Conservation (phyloP, 2,329 filamentous ascomycete species). For the Rachicladosporium sp. region DNA sequence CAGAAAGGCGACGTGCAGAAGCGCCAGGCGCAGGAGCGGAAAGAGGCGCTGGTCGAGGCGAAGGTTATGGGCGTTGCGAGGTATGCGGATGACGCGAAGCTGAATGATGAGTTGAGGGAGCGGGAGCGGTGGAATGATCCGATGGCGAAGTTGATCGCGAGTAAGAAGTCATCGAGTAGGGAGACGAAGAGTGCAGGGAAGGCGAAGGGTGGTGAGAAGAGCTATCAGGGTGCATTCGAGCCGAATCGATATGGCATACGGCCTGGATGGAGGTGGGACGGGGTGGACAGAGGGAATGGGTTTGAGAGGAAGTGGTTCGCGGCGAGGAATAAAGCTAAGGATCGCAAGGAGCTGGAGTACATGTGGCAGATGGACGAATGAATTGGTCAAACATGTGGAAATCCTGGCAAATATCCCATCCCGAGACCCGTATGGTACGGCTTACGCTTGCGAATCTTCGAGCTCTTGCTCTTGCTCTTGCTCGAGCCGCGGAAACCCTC, state of each 20-base stretch:
- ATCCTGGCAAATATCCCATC: no score
- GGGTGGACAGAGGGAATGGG: conserved; percentile 84
- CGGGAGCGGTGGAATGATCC: conserved; percentile 85
- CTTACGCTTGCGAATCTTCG: no score
- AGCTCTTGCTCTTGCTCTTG: no score
- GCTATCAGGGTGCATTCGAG: conserved; percentile 67
- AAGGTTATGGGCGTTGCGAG: conserved; percentile 71
- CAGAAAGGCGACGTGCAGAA: conserved; percentile 79
- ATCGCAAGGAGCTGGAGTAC: conserved; percentile 72
- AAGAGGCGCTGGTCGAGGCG: conserved; percentile 63
- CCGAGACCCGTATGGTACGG: no score
- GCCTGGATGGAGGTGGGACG: conserved; percentile 92
- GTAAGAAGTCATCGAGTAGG: conserved; percentile 30
- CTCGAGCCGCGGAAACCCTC: no score
- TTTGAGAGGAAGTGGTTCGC: conserved; percentile 92
- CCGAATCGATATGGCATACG: conserved; percentile 91
- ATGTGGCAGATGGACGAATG: conserved; percentile 93
- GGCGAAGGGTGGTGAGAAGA: conserved; percentile 40
- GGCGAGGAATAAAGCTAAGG: conserved; percentile 63
- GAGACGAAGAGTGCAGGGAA: conserved; percentile 34
- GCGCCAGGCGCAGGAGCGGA: conserved; percentile 50
- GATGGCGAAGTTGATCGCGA: conserved; percentile 64
- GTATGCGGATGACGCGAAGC: conserved; percentile 66
- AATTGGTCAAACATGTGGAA: conserved; percentile 1
- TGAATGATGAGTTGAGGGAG: conserved; percentile 74